A percentile compares a stretch with the other conserved stretches of the same genome.
Conservation (phyloP, 129 eudicot genomes). For the Escallonia rubra region DNA sequence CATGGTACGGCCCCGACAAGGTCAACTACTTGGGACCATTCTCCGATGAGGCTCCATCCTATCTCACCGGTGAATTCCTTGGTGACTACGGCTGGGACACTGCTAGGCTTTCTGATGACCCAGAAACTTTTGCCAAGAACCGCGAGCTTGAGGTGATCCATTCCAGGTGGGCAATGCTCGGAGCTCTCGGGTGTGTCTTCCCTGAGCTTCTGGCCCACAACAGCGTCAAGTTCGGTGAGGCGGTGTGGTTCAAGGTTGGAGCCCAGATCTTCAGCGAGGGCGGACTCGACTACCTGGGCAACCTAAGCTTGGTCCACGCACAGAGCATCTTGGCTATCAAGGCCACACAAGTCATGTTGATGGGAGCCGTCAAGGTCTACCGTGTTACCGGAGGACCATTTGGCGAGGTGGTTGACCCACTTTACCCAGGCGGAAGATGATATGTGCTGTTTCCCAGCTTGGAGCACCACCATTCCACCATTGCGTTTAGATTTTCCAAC, state of each 20-base stretch:
- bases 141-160: conserved; percentile 12
- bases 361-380: conserved; percentile 25
- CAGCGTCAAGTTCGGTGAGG: conserved; percentile 14
- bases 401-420: conserved; percentile 24
- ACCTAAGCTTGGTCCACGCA: conserved; percentile 17
- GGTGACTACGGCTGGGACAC: conserved; percentile 18
- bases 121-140: conserved; percentile 10
- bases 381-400: conserved; percentile 32
- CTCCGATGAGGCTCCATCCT: conserved; percentile 6
- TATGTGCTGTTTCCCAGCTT: too few species aligned
- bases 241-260: conserved; percentile 13
- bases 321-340: conserved; percentile 16
- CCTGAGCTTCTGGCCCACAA: conserved; percentile 10
- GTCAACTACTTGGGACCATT: too few species aligned
- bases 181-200: conserved; percentile 15
- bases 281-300: conserved; percentile 19
- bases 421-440: too few species aligned
- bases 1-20: too few species aligned
- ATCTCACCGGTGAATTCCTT: too few species aligned
- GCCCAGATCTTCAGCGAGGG: conserved; percentile 17
- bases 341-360: conserved; percentile 13
- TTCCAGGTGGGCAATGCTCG: conserved; percentile 16
- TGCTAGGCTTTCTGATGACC: conserved; percentile 1
- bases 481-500: too few species aligned
- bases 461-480: too few species aligned